These are phyloP conservation scores for Pythium apleroticum DNA, from an alignment of 352 stramenopile genomes.

Conservation along the genomic window DNA sequence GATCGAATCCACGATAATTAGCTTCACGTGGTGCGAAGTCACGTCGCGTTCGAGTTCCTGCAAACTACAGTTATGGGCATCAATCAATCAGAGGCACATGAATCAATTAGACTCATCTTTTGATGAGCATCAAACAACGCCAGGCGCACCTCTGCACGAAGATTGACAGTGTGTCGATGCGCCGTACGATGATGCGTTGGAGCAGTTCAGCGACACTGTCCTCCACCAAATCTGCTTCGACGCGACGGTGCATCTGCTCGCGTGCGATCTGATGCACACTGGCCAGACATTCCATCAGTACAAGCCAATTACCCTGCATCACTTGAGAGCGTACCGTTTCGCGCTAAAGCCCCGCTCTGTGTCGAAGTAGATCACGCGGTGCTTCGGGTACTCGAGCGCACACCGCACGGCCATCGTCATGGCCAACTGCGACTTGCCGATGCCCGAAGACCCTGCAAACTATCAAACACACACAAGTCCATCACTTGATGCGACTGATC, in stretches of 20 bases:
- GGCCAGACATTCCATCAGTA: neutral
- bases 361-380: constrained; percentile 67
- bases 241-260: constrained; percentile 3
- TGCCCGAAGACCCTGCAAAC: constrained; percentile 67
- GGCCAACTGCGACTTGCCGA: constrained; percentile 73
- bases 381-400: constrained; percentile 58
- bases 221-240: neutral
- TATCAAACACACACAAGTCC: constrained; percentile 24
- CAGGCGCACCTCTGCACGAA: constrained; percentile 45
- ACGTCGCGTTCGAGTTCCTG: constrained; percentile 55
- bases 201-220: constrained; percentile 10
- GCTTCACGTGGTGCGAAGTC: constrained; percentile 44
- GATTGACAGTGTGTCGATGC: constrained; percentile 37
- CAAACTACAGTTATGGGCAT: constrained; percentile 39
- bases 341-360: constrained; percentile 72
- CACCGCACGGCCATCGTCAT: constrained; percentile 79
- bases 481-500: constrained; percentile 1
- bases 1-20: constrained; percentile 77
- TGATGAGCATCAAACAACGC: neutral
- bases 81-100: neutral
- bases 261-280: constrained; percentile 22
- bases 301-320: neutral
- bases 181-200: constrained; percentile 16
- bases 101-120: neutral
- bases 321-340: constrained; percentile 39